phyloP scores from a whole-genome alignment of 768 basidiomycete species.

The Mycena leptocephala region DNA sequence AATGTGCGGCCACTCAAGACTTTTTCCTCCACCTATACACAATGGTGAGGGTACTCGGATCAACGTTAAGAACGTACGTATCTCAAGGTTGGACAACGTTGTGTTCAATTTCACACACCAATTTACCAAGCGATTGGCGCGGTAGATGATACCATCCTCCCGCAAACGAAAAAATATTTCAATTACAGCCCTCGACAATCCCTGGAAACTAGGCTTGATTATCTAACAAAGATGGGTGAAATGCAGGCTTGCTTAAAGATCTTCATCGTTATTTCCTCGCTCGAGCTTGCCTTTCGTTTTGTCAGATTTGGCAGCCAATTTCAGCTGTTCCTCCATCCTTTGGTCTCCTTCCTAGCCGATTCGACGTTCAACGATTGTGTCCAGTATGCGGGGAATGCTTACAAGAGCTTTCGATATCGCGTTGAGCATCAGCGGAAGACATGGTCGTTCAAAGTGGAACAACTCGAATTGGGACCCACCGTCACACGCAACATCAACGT shows the following conservation, averaged over 20 bases:
- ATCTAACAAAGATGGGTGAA: too few relatives aligned
- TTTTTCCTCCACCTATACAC: not conserved
- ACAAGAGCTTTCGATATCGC: too few relatives aligned
- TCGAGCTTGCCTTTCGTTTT: not conserved
- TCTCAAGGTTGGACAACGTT: slow-evolving; percentile 96
- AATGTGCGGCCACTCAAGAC: not conserved
- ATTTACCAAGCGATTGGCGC: slow-evolving; percentile 96
- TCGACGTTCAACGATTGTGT: too few relatives aligned
- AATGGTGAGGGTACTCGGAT: not conserved
- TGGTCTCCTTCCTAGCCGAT: not conserved
- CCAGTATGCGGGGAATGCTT: too few relatives aligned
- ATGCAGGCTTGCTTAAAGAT: too few relatives aligned
- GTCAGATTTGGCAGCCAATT: not conserved
- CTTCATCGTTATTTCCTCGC: too few relatives aligned
- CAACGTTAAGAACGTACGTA: slow-evolving; percentile 39
- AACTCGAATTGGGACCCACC: too few relatives aligned
- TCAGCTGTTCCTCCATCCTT: not conserved
- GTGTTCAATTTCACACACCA: slow-evolving; percentile 98
- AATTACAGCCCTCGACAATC: slow-evolving; percentile 86
- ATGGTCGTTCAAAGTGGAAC: too few relatives aligned
- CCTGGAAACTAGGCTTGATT: too few relatives aligned
- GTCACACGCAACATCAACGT: too few relatives aligned
- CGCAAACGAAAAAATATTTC: slow-evolving; percentile 94
- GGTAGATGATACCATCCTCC: slow-evolving; percentile 93
- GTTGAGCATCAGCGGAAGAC: too few relatives aligned